Evolutionary conservation across 2,329 filamentous ascomycete species (phyloP), one percentile per base, ranked within the genome.

Genomic region (Fusarium mangiferae): DNA sequence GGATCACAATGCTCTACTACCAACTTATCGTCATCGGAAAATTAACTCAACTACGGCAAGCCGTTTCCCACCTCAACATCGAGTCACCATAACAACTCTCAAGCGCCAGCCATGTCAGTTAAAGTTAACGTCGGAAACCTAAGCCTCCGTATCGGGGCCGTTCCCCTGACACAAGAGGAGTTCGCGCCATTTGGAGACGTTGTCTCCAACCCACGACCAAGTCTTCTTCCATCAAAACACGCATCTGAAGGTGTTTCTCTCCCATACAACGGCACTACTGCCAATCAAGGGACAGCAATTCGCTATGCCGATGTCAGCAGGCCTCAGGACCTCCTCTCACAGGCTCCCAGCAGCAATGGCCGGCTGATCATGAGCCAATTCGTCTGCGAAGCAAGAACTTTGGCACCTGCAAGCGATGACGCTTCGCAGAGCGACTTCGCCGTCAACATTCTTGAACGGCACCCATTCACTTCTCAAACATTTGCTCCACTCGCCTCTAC

Each of bases 401-500:
- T 83, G 28, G 45, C 66, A 26, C 48, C 70, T 49, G 67, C 52
- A 39, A 67, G 54, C 18, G 60, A 58, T 39, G 58, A 64, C 51
- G 41, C 66, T 26, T 62, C 72, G 4, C 49, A 70, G 48, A 56
- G 71, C 44, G 72, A 78, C 51, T 93, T 98, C 80, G 85, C 75
- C 28, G 80, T 98, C 61, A 83, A 84, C 26, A 89, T 98, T 65
- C 89, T 98, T 36, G 96, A 99, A 82, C 88, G 96, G 44, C 96
- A 99, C 82, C 96, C 96, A 0, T 98, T 91, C 83, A 98, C 96
- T 3, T 94, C 94, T 4, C 96, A 99, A 84, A 98, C 95, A 0
- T 98, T 99, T 82, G 88, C 94, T 48, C 96, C 96, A 0, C 85
- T 98, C 57, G 89, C 83, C 17, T 83, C 84, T n/a, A 76, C 82